phyloP scores from a whole-genome alignment of 2,329 filamentous ascomycete genomes.

The Diaporthe batatas region DNA sequence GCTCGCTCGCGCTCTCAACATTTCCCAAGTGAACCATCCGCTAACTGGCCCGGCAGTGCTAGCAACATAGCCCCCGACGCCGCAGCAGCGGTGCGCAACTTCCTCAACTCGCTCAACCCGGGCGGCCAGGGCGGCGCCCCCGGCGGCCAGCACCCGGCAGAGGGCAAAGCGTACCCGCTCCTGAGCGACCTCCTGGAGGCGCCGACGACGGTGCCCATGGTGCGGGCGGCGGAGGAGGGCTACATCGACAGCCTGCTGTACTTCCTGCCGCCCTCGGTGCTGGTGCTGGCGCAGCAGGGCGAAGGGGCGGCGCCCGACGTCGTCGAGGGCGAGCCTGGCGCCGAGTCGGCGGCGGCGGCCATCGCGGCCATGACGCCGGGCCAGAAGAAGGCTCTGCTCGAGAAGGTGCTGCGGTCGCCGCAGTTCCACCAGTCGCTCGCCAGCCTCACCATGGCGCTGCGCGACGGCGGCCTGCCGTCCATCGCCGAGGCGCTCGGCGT shows the following conservation, averaged over 20 bases:
- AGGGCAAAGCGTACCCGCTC: constrained; percentile 81
- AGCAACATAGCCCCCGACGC: constrained; percentile 75
- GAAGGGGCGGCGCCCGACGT: constrained; percentile 63
- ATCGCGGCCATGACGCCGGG: constrained; percentile 78
- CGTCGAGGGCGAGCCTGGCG: constrained; percentile 74
- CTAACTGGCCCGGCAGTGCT: constrained; percentile 62
- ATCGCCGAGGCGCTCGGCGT: constrained; percentile 89
- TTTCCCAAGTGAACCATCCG: constrained; percentile 13
- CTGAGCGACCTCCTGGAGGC: constrained; percentile 88
- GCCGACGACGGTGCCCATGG: constrained; percentile 80
- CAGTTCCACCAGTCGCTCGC: constrained; percentile 90
- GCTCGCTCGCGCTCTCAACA: constrained; percentile 6
- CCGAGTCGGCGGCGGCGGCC: constrained; percentile 78
- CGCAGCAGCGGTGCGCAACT: constrained; percentile 85
- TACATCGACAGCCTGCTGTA: constrained; percentile 81
- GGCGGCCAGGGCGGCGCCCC: constrained; percentile 60
- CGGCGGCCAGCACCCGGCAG: constrained; percentile 52
- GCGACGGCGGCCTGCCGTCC: constrained; percentile 90
- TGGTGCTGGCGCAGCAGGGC: constrained; percentile 80
- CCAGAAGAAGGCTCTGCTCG: constrained; percentile 85
- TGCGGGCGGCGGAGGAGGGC: constrained; percentile 74
- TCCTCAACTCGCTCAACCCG: constrained; percentile 82
- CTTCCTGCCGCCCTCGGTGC: constrained; percentile 82
- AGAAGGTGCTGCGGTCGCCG: constrained; percentile 86
- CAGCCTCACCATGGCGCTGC: constrained; percentile 87